Base-by-base conservation (phyloP, 2,329 filamentous ascomycete genomes). In the Stagonosporopsis rhizophila region DNA sequence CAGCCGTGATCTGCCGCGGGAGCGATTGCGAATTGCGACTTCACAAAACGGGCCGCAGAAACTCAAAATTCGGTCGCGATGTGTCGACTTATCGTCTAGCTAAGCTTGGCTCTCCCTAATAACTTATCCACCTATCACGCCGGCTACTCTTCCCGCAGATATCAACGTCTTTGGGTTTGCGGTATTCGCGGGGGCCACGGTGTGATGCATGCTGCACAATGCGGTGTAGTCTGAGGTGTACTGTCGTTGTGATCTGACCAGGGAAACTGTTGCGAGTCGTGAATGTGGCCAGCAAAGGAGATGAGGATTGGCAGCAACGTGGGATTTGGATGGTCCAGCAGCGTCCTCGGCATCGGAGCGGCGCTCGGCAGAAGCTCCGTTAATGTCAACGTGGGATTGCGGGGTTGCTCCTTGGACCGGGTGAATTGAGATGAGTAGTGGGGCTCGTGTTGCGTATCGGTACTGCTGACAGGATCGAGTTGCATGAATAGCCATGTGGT, bases 181-280 rank as follows among this genome's bases (percentile, higher is more conserved):
- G 49, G 55, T 49, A 34, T 45, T 58, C 15, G 30, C 39, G 27
- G 49, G 49, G 55, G 25, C 49, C 55, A 58, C 55, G 55, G 55
- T 52, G 20, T 47, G 55, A 35, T 56, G 38, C 47, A 37, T 32
- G 37, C 37, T 28, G 38, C 46, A 17, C 22, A 46, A 37, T 37
- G 17, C 19, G 6, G 41, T 15, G 15, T 32, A 35, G 23, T 46
- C 53, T 47, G 37, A 30, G 30, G 42, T 34, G 42, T 48, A 39
- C 48, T 35, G 19, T 27, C 35, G 25, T 22, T 39, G 25, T 27
- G 30, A 44, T 38, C 35, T 14, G 23, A 28, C 25, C 44, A 44
- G 28, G 37, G 32, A n/a, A 28, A 27, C 3, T 12, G 20, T 9
- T 6, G 23, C 42, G 30, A 39, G n/a, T 8, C 28, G 12, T 23